Conservation (phyloP, 805 yeast species). For the Candida nonsorbophila region DNA sequence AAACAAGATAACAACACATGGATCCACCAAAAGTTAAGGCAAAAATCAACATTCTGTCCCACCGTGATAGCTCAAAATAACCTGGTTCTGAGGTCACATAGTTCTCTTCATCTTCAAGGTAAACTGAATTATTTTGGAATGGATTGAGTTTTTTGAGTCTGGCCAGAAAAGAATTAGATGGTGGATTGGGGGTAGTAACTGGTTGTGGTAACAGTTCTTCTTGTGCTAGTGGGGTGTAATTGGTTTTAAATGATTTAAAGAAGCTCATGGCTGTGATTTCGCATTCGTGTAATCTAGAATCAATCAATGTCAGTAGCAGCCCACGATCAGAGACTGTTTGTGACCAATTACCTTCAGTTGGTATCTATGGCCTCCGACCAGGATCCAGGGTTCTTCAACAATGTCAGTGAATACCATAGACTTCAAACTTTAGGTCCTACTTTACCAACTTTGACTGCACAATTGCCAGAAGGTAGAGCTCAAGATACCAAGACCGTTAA, state of each 20-base stretch:
- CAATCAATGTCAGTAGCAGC: slow-evolving; percentile 5
- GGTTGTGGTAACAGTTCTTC: slow-evolving; percentile 37
- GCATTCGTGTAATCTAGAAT: background rate
- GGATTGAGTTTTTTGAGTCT: slow-evolving; percentile 34
- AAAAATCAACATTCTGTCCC: slow-evolving; percentile 44
- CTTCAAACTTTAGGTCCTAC: slow-evolving; percentile 39
- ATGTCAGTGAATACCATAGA: slow-evolving; percentile 22
- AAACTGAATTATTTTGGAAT: slow-evolving; percentile 29
- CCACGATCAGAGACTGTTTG: slow-evolving; percentile 40
- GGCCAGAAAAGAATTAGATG: slow-evolving; percentile 17
- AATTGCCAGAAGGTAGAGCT: slow-evolving; percentile 21
- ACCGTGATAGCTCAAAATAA: slow-evolving; percentile 35
- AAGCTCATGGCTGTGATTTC: slow-evolving; percentile 24
- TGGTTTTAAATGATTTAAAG: slow-evolving; percentile 26
- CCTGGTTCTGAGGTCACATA: slow-evolving; percentile 42
- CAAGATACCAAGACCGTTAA: slow-evolving; percentile 10
- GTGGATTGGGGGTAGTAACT: slow-evolving; percentile 27
- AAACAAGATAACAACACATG: slow-evolving; percentile 34
- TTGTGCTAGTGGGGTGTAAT: slow-evolving; percentile 27
- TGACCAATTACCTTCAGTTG: slow-evolving; percentile 43
- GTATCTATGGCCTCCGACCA: slow-evolving; percentile 40
- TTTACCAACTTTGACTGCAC: slow-evolving; percentile 40
- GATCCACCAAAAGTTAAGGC: slow-evolving; percentile 41
- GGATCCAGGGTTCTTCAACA: slow-evolving; percentile 23
- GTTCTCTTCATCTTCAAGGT: slow-evolving; percentile 37